Conservation (phyloP, 23 red algal species). For the Gracilaria domingensis region DNA sequence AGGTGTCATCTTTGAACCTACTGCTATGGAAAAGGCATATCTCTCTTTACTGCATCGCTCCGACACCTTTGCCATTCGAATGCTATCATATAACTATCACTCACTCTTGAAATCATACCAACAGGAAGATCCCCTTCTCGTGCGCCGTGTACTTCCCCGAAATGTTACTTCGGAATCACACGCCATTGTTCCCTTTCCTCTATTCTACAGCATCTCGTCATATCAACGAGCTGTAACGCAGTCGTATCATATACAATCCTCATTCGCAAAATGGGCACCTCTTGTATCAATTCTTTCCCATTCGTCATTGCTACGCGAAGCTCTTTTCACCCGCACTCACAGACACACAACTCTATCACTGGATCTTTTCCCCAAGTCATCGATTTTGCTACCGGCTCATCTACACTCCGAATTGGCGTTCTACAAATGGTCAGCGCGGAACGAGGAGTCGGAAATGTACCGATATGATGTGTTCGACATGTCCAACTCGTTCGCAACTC, state of each 20-base stretch:
- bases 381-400: slow-evolving; percentile 31
- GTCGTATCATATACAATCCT: not conserved
- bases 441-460: slow-evolving; percentile 64
- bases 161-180: not conserved
- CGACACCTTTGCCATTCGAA: slow-evolving; percentile 9
- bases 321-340: slow-evolving; percentile 39
- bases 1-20: slow-evolving; percentile 38
- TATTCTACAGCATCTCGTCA: slow-evolving; percentile 11
- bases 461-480: slow-evolving; percentile 10
- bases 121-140: slow-evolving; percentile 2
- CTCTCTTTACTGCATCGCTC: slow-evolving; percentile 21
- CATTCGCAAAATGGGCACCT: not conserved
- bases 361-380: slow-evolving; percentile 3
- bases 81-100: slow-evolving; percentile 16
- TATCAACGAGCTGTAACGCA: not conserved
- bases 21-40: slow-evolving; percentile 58
- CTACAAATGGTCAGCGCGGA: slow-evolving; percentile 58
- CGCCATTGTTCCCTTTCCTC: slow-evolving; percentile 6
- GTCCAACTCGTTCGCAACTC: not conserved
- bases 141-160: slow-evolving; percentile 16
- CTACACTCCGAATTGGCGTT: slow-evolving; percentile 44
- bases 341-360: slow-evolving; percentile 14
- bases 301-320: slow-evolving; percentile 25
- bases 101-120: slow-evolving; percentile 36
- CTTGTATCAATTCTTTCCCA: slow-evolving; percentile 1